A percentile compares a stretch with the other conserved stretches of the same genome.
Conservation (phyloP, 192 early-diverging fungal genomes). For the Podila minutissima region DNA sequence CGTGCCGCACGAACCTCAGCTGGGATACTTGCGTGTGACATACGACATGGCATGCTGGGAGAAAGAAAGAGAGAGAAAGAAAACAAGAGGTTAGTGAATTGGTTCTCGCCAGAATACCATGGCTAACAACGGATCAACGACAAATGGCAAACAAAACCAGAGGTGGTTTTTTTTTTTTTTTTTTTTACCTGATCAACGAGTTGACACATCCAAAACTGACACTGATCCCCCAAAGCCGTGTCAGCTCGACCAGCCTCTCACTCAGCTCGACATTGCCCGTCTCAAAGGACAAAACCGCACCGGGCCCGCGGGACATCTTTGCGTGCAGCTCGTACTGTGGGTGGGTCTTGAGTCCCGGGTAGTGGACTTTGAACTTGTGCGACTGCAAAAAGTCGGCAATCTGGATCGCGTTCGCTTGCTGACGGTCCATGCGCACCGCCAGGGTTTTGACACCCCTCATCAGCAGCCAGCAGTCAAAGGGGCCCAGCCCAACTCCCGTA, state of each 20-base stretch:
- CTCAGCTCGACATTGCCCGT: slow-evolving; percentile 85
- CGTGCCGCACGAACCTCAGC: slow-evolving; percentile 88
- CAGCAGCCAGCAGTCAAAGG: slow-evolving; percentile 94
- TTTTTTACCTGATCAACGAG: slow-evolving; percentile 85
- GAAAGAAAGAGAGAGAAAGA: background rate
- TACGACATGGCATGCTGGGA: slow-evolving; percentile 92
- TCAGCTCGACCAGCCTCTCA: slow-evolving; percentile 84
- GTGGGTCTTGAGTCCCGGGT: slow-evolving; percentile 85
- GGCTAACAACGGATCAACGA: slow-evolving; percentile 8
- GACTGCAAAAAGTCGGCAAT: slow-evolving; percentile 87
- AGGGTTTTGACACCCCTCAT: slow-evolving; percentile 96
- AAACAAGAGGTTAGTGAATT: background rate
- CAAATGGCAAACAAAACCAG: background rate
- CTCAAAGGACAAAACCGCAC: slow-evolving; percentile 95
- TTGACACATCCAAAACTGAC: slow-evolving; percentile 99
- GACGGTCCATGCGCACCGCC: slow-evolving; percentile 95
- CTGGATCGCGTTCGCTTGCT: slow-evolving; percentile 82
- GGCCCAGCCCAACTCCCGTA: slow-evolving; percentile 87
- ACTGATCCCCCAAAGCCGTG: slow-evolving; percentile 89
- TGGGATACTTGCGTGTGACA: slow-evolving; percentile 98
- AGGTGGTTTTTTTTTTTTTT: too few relatives aligned
- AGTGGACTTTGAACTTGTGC: slow-evolving; percentile 87
- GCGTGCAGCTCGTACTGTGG: slow-evolving; percentile 87
- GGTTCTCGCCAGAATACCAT: too few relatives aligned
- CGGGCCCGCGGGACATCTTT: slow-evolving; percentile 83